phyloP scores from a whole-genome alignment of 2,329 filamentous ascomycete species.

The Aspergillus sp. region DNA sequence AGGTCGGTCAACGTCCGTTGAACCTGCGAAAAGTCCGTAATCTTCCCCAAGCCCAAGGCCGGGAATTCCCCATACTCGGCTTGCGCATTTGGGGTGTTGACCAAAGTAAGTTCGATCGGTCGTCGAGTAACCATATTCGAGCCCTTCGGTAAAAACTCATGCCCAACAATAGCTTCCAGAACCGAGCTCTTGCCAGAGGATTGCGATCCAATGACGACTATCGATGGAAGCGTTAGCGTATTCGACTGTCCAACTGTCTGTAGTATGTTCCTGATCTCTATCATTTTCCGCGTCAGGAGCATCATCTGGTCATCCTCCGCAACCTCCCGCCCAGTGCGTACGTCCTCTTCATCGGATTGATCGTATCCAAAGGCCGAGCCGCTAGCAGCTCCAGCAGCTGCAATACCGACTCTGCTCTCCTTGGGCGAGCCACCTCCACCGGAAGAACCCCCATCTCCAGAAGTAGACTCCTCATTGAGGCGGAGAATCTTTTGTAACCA shows the following conservation, averaged over 20 bases:
- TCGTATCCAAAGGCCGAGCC: constrained; percentile 77
- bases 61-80: constrained; percentile 96
- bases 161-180: constrained; percentile 91
- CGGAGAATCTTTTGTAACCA: constrained; percentile 75
- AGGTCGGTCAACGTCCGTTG: constrained; percentile 92
- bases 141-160: constrained; percentile 97
- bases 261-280: constrained; percentile 90
- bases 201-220: constrained; percentile 98
- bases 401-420: constrained; percentile 51
- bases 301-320: constrained; percentile 98
- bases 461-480: constrained; percentile 56
- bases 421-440: constrained; percentile 48
- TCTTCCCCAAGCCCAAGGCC: constrained; percentile 79
- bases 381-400: constrained; percentile 64
- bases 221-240: constrained; percentile 82
- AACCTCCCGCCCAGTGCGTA: constrained; percentile 56
- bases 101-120: constrained; percentile 90
- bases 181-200: constrained; percentile 98
- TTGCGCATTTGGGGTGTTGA: constrained; percentile 85
- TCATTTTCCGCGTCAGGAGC: constrained; percentile 98
- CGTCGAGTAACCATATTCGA: constrained; percentile 96
- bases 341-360: constrained; percentile 59
- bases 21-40: constrained; percentile 77
- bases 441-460: constrained; percentile 39
- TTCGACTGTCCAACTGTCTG: constrained; percentile 90